Evolutionary conservation across 169 alveolate genomes (phyloP), one percentile per base, ranked within the genome.

Genomic region (Eimeria praecox): DNA sequence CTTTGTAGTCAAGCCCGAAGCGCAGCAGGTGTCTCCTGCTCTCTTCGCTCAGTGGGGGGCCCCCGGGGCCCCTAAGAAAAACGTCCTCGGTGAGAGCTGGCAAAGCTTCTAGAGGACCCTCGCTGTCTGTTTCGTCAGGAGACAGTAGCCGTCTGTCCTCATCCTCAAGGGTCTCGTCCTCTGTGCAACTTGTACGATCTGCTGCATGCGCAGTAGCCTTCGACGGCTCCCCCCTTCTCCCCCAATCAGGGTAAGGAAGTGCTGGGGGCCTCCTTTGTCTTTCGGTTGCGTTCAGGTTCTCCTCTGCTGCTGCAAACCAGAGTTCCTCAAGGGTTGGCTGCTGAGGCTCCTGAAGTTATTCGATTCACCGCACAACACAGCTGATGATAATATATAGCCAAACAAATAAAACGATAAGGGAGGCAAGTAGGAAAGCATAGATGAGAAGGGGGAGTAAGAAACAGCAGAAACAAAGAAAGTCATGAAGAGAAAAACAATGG

Each of bases 61-160:
- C 75, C 73, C 91, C 52, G 52, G 91, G 91, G 33, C 91, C 91
- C 91, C 91, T 30, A 22, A 83, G 73, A 46, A 83, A 83, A n/a
- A 52, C 73, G 75, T 83, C 91, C 52, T 83, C 73, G 75, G 30
- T 30, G 30, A 83, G 73, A 5, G 91, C 91, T 18, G 69, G 75
- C 69, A 83, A 35, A 33, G 71, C 49, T 22, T 52, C 56, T 52
- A 83, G 91, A 16, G 75, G 77, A 5, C 40, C 88, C 9, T 3
- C 40, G 24, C 88, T 44, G 59, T 24, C 8, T 16, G n/a, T 38
- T 38, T 10, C 35, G 27, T 42, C 66, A 40, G 62, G 8, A 40
- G 66, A 44, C 42, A 78, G 33, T n/a, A 78, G 30, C 42, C 6
- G 42, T 44, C 42, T 20, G 56, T 6, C 66, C 6, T 27, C 35